Conservation (phyloP, 495 filamentous ascomycete genomes). For the Thozetella sp. region DNA sequence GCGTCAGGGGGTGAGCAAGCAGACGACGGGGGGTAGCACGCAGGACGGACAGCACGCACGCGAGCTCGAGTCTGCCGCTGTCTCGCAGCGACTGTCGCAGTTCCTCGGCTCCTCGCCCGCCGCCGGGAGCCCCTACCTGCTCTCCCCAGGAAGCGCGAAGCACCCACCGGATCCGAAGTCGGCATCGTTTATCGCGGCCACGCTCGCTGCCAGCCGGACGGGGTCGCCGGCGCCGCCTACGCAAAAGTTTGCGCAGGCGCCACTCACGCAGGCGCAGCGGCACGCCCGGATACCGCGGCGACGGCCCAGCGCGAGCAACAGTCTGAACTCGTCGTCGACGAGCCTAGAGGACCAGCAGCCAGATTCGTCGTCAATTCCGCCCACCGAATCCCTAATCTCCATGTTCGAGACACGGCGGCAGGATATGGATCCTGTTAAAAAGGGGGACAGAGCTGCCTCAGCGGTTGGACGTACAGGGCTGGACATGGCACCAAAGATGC, state of each 20-base stretch:
- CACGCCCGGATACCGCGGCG: slow-evolving; percentile 18
- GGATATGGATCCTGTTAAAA: slow-evolving; percentile 40
- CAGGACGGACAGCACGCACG: slow-evolving; percentile 1
- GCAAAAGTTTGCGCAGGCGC: slow-evolving; percentile 7
- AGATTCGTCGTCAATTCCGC: slow-evolving; percentile 56
- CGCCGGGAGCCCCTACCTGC: slow-evolving; percentile 10
- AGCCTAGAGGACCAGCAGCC: slow-evolving; percentile 29
- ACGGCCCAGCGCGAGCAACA: slow-evolving; percentile 19
- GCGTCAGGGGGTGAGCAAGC: background rate
- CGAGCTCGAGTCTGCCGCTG: slow-evolving; percentile 1
- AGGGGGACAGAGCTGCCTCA: slow-evolving; percentile 12
- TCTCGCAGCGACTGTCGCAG: slow-evolving; percentile 12
- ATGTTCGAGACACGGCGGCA: slow-evolving; percentile 56
- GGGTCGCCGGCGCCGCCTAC: slow-evolving; percentile 35
- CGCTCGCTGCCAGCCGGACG: slow-evolving; percentile 55
- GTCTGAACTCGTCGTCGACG: slow-evolving; percentile 19
- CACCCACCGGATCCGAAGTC: slow-evolving; percentile 31
- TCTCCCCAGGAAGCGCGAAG: slow-evolving; percentile 13
- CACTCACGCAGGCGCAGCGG: slow-evolving; percentile 15
- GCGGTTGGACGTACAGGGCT: background rate
- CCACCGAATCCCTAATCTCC: slow-evolving; percentile 60
- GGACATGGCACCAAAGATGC: slow-evolving; percentile 11
- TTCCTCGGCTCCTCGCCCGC: slow-evolving; percentile 5
- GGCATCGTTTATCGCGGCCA: slow-evolving; percentile 57
- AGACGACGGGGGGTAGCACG: slow-evolving; percentile 4